phyloP scores from a whole-genome alignment of 768 basidiomycete species.

The Collybia mongolica region DNA sequence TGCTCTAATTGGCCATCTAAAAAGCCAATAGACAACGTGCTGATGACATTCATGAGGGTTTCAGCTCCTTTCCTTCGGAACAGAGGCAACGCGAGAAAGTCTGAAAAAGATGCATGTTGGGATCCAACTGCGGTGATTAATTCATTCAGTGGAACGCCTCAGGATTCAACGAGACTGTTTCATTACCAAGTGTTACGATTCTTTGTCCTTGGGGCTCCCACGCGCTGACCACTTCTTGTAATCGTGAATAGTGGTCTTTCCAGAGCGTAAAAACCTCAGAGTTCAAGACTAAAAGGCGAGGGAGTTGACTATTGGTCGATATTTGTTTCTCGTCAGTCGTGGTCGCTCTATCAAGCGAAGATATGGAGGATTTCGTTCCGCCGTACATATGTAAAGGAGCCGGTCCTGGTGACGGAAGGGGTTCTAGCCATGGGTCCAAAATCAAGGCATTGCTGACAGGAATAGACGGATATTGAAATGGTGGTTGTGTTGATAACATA shows the following conservation, averaged over 20 bases:
- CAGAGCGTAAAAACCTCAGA: conserved; percentile 79
- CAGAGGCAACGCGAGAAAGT: conserved; percentile 44
- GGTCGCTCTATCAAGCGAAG: conserved; percentile 5
- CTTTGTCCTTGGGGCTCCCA: conserved; percentile 51
- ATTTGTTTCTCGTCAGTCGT: conserved; percentile 2
- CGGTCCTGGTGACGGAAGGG: conserved; percentile 60
- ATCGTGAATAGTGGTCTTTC: conserved; percentile 66
- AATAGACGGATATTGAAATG: conserved; percentile 38
- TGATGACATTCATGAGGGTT: conserved; percentile 32
- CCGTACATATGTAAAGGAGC: conserved; percentile 23
- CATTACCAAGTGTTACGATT: conserved; percentile 49
- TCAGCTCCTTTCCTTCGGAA: conserved; percentile 29
- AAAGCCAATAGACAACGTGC: conserved; percentile 39
- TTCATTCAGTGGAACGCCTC: neutral
- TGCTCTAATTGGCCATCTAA: conserved; percentile 38
- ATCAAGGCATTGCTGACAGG: conserved; percentile 59
- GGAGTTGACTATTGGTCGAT: conserved; percentile 16
- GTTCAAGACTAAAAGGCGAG: conserved; percentile 65
- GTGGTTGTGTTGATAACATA: conserved; percentile 50
- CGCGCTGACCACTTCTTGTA: conserved; percentile 48
- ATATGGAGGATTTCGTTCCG: conserved; percentile 3
- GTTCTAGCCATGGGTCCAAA: conserved; percentile 86
- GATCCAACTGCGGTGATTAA: conserved; percentile 34
- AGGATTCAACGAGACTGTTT: neutral
- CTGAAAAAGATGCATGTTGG: conserved; percentile 45